Evolutionary conservation across 345 rosid species (phyloP).

Genomic region (Diplotaxis tenuifolia): DNA sequence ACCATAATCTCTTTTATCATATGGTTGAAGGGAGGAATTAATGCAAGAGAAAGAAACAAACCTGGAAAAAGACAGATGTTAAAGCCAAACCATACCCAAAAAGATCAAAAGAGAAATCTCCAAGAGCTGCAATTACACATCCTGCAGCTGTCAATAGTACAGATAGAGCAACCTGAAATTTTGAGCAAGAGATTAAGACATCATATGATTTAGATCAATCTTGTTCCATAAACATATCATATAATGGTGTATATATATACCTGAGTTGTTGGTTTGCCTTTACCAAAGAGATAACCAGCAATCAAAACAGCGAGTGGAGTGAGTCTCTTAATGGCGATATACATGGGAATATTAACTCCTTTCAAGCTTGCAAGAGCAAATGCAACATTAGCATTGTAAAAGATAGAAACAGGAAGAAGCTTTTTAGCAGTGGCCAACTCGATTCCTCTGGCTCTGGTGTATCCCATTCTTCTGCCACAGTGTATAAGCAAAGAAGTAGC

Average conservation of each 20-base stretch:
- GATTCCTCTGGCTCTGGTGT: constrained; percentile 58
- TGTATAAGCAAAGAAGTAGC: constrained; percentile 79
- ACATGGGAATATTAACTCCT: constrained; percentile 98
- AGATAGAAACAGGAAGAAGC: constrained; percentile 79
- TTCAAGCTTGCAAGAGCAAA: constrained; percentile 97
- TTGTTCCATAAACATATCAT: not conserved
- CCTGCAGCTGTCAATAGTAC: constrained; percentile 85
- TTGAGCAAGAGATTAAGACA: constrained; percentile 21
- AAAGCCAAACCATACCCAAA: constrained; percentile 90
- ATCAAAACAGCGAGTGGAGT: constrained; percentile 87
- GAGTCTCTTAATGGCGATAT: constrained; percentile 95
- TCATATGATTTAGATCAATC: not conserved
- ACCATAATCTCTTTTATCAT: not conserved
- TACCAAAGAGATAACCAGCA: constrained; percentile 69
- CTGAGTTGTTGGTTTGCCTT: constrained; percentile 78
- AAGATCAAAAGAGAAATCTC: constrained; percentile 93
- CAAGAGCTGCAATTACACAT: constrained; percentile 82
- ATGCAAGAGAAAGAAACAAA: constrained; percentile 17
- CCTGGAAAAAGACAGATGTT: constrained; percentile 93
- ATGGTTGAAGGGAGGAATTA: not conserved
- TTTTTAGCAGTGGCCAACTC: constrained; percentile 62
- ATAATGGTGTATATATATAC: constrained; percentile 35
- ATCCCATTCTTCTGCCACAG: constrained; percentile 66
- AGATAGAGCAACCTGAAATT: constrained; percentile 78
- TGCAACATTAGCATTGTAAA: constrained; percentile 96